Evolutionary conservation across 208 protist species (phyloP).

Genomic region (Zelonia costaricensis): DNA sequence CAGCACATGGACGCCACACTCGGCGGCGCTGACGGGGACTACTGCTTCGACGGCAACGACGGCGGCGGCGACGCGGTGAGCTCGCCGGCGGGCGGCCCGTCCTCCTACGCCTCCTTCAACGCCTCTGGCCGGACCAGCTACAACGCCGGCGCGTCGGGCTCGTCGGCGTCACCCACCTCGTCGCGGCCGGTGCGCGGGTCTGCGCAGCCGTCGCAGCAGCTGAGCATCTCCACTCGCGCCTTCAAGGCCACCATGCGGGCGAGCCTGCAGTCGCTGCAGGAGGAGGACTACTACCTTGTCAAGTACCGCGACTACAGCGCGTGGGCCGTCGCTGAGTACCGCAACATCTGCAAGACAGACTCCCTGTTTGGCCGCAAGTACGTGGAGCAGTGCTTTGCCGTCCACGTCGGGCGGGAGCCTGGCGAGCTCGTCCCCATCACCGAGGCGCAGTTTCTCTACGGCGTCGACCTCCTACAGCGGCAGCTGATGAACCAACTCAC

Average conservation of each 20-base stretch:
- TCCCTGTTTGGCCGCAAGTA: constrained; percentile 66
- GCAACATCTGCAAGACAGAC: constrained; percentile 57
- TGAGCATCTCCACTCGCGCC: constrained; percentile 44
- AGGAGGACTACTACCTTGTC: constrained; percentile 87
- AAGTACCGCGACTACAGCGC: constrained; percentile 81
- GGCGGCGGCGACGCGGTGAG: neutral
- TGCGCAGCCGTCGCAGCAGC: constrained; percentile 12
- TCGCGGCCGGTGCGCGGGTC: constrained; percentile 2
- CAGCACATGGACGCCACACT: constrained; percentile 70
- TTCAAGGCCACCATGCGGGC: constrained; percentile 62
- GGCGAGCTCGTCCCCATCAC: constrained; percentile 80
- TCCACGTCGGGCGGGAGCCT: constrained; percentile 77
- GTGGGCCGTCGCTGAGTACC: constrained; percentile 65
- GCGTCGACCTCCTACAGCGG: constrained; percentile 72
- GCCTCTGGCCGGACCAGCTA: neutral
- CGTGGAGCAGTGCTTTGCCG: constrained; percentile 84
- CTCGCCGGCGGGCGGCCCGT: too few species aligned
- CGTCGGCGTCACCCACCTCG: neutral
- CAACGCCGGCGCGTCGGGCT: neutral
- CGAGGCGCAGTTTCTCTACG: constrained; percentile 79
- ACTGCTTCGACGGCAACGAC: neutral
- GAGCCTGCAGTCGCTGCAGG: constrained; percentile 63
- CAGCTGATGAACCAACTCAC: constrained; percentile 59
- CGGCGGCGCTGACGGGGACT: constrained; percentile 17
- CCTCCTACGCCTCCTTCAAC: neutral